A percentile compares a stretch with the other conserved stretches of the same genome.
Evolutionary conservation across 2,329 filamentous ascomycete species (phyloP).

Genomic region (Claviceps cyperi): DNA sequence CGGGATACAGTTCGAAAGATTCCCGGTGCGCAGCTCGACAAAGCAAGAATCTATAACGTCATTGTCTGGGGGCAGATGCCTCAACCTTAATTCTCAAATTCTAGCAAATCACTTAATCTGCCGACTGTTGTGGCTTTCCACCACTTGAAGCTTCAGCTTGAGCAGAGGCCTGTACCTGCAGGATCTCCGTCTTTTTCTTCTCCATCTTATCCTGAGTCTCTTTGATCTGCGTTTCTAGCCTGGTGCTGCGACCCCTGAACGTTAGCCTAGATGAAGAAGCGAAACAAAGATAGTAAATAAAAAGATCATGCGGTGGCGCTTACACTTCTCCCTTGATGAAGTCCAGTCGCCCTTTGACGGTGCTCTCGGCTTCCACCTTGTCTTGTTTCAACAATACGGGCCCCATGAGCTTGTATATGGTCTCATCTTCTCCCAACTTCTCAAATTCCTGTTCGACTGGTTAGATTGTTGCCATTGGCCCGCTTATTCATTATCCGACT

Average conservation of each 20-base stretch:
- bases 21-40: background rate
- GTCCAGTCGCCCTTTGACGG: slow-evolving; percentile 78
- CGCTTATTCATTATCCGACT: background rate
- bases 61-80: background rate
- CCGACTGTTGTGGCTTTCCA: slow-evolving; percentile 17
- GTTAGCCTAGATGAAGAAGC: slow-evolving; percentile 6
- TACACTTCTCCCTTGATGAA: slow-evolving; percentile 93
- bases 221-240: slow-evolving; percentile 37
- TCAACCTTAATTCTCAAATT: background rate
- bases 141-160: slow-evolving; percentile 23
- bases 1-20: background rate
- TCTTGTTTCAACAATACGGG: slow-evolving; percentile 93
- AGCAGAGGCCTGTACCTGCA: slow-evolving; percentile 37
- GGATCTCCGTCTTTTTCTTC: slow-evolving; percentile 45
- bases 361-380: slow-evolving; percentile 74
- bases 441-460: slow-evolving; percentile 57
- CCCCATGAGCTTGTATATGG: slow-evolving; percentile 91
- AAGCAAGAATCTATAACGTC: background rate
- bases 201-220: slow-evolving; percentile 42
- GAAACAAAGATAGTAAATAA: background rate
- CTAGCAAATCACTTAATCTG: slow-evolving; percentile 4
- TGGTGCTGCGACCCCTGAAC: slow-evolving; percentile 13
- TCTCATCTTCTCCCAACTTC: slow-evolving; percentile 62
- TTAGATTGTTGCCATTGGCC: background rate
- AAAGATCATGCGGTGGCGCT: slow-evolving; percentile 16